A percentile compares a stretch with the other conserved stretches of the same genome.
Evolutionary conservation across 306 rosid genomes (phyloP).

Genomic region (Ziziphus jujuba): DNA sequence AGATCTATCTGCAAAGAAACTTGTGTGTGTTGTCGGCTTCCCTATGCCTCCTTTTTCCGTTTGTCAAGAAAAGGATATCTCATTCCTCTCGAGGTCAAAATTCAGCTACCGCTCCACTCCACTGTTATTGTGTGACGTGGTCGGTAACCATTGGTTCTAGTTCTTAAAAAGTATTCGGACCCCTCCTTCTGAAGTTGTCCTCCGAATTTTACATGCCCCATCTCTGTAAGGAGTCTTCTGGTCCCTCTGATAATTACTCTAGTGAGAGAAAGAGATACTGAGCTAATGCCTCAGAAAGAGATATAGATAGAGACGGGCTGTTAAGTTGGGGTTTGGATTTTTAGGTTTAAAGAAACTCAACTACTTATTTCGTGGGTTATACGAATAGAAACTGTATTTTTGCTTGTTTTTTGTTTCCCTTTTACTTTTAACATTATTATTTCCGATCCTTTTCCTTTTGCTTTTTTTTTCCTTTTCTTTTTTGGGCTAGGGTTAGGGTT

Average conservation of each 20-base stretch:
- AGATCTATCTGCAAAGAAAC: not conserved
- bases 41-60: not conserved
- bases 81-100: not conserved
- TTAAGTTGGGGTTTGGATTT: no score
- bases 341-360: not conserved
- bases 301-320: not conserved
- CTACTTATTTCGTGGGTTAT: not conserved
- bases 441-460: not conserved
- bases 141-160: not conserved
- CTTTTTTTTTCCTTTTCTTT: no score
- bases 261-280: no score
- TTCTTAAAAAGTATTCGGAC: not conserved
- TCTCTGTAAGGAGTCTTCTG: no score
- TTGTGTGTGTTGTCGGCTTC: not conserved
- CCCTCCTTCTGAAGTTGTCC: no score
- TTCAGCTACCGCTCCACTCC: not conserved
- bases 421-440: no score
- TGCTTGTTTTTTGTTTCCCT: not conserved
- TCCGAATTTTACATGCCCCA: no score
- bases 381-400: conserved; percentile 17
- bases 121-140: not conserved
- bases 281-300: no score
- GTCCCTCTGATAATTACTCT: no score
- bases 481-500: conserved; percentile 22
- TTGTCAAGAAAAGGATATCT: conserved; percentile 22